Conservation (phyloP, 495 filamentous ascomycete species). For the Aspergillus funiculosus region DNA sequence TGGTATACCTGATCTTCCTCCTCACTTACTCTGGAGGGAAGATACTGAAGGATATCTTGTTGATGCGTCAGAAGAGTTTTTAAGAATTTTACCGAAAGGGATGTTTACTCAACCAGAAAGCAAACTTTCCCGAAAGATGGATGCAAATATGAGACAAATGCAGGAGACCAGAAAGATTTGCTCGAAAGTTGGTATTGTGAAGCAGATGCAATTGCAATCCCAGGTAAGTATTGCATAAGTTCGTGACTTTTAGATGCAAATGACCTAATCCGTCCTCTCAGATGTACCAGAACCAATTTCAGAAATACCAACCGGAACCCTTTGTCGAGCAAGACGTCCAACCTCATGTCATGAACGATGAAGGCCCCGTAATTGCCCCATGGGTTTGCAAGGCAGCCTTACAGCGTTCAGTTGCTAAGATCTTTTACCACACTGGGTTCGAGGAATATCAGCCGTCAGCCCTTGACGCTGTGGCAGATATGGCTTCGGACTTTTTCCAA, state of each 20-base stretch:
- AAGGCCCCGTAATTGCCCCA: conserved; percentile 78
- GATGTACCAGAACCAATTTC: conserved; percentile 98
- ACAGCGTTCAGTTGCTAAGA: conserved; percentile 84
- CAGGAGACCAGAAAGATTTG: conserved; percentile 95
- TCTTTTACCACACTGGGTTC: conserved; percentile 95
- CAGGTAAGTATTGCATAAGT: conserved; percentile 54
- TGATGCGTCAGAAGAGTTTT: conserved; percentile 74
- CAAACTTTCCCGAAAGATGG: conserved; percentile 68
- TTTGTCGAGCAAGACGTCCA: conserved; percentile 82
- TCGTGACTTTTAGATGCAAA: not conserved
- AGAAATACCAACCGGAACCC: conserved; percentile 90
- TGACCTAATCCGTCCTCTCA: conserved; percentile 31
- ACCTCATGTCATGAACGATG: conserved; percentile 77
- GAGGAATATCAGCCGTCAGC: conserved; percentile 96
- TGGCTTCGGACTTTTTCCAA: conserved; percentile 81
- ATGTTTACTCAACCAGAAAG: conserved; percentile 75
- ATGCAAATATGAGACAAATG: conserved; percentile 89
- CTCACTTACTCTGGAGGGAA: conserved; percentile 75
- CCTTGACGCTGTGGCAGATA: conserved; percentile 82
- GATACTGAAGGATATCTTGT: conserved; percentile 81
- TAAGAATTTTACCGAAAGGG: conserved; percentile 65
- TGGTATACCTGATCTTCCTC: conserved; percentile 74
- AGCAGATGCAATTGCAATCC: conserved; percentile 98
- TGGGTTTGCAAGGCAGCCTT: conserved; percentile 74
- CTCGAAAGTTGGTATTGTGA: conserved; percentile 93